Evolutionary conservation across 306 rosid genomes (phyloP).

Genomic region (Cucumis hystrix): DNA sequence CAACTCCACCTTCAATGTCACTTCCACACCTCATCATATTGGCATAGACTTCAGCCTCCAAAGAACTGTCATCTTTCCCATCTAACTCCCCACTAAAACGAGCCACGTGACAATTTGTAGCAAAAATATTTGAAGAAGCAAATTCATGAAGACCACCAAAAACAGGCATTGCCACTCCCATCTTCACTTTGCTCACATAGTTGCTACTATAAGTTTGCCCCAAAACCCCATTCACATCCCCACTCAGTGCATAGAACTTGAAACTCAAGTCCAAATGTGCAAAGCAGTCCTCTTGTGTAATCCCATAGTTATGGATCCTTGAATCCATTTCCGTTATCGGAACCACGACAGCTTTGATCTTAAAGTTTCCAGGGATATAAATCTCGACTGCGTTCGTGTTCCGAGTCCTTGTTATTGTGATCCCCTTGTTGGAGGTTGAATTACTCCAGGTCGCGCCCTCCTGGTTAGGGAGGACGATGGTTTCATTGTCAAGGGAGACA

Average conservation of each 20-base stretch:
- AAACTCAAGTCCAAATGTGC: conserved; percentile 57
- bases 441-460: not conserved
- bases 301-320: conserved; percentile 35
- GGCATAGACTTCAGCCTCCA: not conserved
- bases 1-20: not conserved
- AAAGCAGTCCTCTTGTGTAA: conserved; percentile 37
- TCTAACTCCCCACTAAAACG: not conserved
- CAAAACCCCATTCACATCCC: conserved; percentile 40
- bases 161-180: conserved; percentile 28
- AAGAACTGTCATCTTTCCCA: not conserved
- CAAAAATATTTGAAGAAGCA: conserved; percentile 16
- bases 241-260: conserved; percentile 37
- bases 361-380: conserved; percentile 18
- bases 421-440: not conserved
- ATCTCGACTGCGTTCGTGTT: conserved; percentile 16
- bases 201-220: conserved; percentile 37
- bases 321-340: conserved; percentile 54
- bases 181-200: conserved; percentile 22
- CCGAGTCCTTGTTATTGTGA: conserved; percentile 8
- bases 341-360: conserved; percentile 35
- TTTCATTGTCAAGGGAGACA: conserved; percentile 22
- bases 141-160: conserved; percentile 22
- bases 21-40: not conserved
- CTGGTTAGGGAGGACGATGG: conserved; percentile 14
- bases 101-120: conserved; percentile 14